Evolutionary conservation across 176 grass and related monocot genomes (phyloP).

Genomic region (Typha latifolia): DNA sequence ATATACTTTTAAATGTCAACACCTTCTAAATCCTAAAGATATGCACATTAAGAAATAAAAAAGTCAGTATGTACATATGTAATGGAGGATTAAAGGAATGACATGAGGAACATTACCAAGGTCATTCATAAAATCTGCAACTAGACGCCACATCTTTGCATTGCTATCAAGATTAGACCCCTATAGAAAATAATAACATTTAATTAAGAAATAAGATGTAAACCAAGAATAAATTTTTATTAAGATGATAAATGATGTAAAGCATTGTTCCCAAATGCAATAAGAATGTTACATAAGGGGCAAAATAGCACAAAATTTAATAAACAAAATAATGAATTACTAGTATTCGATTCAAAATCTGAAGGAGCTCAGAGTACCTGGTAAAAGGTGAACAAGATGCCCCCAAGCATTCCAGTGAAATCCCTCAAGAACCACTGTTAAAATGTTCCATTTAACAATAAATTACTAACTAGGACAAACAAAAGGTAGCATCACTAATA

Average conservation of each 20-base stretch:
- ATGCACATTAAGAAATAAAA: neutral
- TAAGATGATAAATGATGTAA: neutral
- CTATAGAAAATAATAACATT: conserved; percentile 21
- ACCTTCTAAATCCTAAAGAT: neutral
- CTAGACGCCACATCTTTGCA: conserved; percentile 92
- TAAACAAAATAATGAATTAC: neutral
- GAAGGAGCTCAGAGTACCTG: conserved; percentile 42
- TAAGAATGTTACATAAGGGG: neutral
- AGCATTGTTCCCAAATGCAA: neutral
- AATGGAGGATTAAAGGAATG: neutral
- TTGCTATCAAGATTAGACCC: conserved; percentile 88
- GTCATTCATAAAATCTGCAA: conserved; percentile 99
- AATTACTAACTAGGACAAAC: conserved; percentile 4
- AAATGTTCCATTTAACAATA: conserved; percentile 12
- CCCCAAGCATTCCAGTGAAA: conserved; percentile 95
- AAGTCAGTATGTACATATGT: neutral
- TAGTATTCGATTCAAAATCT: neutral
- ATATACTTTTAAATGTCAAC: neutral
- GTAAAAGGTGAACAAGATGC: conserved; percentile 93
- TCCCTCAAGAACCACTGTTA: conserved; percentile 94
- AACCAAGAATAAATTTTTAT: neutral
- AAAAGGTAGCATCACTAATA: conserved; percentile 4
- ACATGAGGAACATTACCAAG: conserved; percentile 47
- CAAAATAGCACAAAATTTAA: neutral
- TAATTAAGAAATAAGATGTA: neutral